phyloP scores from a whole-genome alignment of 192 early-diverging fungal species.

The Coemansia sp. region DNA sequence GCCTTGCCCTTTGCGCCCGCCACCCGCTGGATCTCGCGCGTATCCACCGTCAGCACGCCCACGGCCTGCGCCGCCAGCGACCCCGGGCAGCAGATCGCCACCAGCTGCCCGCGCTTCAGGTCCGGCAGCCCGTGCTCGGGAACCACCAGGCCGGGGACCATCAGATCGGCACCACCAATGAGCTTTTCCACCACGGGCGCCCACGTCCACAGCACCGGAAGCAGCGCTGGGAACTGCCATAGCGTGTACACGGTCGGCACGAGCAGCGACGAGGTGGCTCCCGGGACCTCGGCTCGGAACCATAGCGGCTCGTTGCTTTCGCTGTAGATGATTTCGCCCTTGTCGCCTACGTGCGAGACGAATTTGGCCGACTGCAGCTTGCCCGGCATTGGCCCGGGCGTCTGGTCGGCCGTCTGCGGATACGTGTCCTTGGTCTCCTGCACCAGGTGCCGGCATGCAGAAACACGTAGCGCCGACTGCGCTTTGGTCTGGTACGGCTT shows the following conservation, averaged over 20 bases:
- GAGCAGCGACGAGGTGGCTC: constrained; percentile 36
- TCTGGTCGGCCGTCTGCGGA: constrained; percentile 19
- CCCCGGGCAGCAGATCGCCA: constrained; percentile 33
- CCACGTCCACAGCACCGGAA: constrained; percentile 67
- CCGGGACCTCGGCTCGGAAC: constrained; percentile 54
- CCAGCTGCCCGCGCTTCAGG: constrained; percentile 24
- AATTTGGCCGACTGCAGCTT: constrained; percentile 65
- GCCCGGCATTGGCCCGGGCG: constrained; percentile 45
- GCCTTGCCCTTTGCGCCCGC: constrained; percentile 74
- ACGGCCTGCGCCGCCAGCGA: constrained; percentile 54
- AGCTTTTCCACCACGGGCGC: constrained; percentile 66
- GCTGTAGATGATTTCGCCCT: constrained; percentile 62
- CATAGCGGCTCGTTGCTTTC: constrained; percentile 60
- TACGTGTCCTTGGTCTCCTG: constrained; percentile 58
- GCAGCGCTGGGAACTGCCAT: constrained; percentile 65
- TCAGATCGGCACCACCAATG: constrained; percentile 67
- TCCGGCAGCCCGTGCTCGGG: constrained; percentile 29
- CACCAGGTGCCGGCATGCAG: constrained; percentile 63
- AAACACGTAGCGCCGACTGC: constrained; percentile 63
- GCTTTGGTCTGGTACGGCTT: constrained; percentile 69
- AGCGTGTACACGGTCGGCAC: constrained; percentile 74
- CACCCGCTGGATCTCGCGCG: constrained; percentile 44
- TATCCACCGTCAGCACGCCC: constrained; percentile 59
- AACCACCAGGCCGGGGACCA: constrained; percentile 34
- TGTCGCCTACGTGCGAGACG: constrained; percentile 58